phyloP scores from a whole-genome alignment of 495 filamentous ascomycete species.

The Neurospora africana region DNA sequence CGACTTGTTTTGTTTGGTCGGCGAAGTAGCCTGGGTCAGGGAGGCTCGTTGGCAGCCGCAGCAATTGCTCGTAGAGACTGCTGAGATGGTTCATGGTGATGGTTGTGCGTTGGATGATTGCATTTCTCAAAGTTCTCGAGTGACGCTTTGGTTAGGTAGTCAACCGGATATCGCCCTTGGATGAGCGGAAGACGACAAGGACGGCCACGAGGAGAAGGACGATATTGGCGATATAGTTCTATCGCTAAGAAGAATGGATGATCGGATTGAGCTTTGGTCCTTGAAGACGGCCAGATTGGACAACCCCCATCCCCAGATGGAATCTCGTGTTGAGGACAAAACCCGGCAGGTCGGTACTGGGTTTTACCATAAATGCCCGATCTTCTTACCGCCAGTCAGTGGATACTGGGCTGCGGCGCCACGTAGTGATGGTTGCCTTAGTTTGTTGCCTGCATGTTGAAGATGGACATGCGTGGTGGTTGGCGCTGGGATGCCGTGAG shows the following conservation, averaged over 20 bases:
- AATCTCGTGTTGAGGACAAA: background rate
- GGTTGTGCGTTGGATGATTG: background rate
- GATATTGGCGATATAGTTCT: background rate
- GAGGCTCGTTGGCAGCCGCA: background rate
- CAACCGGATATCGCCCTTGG: background rate
- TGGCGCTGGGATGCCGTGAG: background rate
- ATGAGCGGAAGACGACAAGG: background rate
- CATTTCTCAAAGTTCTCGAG: background rate
- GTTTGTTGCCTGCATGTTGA: background rate
- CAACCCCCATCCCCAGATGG: background rate
- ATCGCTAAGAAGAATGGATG: background rate
- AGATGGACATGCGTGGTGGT: background rate
- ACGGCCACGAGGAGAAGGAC: background rate
- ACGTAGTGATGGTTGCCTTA: background rate
- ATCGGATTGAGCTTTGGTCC: background rate
- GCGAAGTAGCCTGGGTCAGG: background rate
- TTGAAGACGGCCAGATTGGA: background rate
- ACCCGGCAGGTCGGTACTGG: background rate
- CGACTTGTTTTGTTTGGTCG: conserved; percentile 4
- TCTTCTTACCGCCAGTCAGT: background rate
- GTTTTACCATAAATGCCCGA: too few relatives aligned
- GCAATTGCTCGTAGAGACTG: background rate
- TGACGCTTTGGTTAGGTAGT: background rate
- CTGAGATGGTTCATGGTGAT: background rate
- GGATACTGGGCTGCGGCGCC: background rate